phyloP scores from a whole-genome alignment of 192 early-diverging fungal genomes.

The Mortierella alpina region DNA sequence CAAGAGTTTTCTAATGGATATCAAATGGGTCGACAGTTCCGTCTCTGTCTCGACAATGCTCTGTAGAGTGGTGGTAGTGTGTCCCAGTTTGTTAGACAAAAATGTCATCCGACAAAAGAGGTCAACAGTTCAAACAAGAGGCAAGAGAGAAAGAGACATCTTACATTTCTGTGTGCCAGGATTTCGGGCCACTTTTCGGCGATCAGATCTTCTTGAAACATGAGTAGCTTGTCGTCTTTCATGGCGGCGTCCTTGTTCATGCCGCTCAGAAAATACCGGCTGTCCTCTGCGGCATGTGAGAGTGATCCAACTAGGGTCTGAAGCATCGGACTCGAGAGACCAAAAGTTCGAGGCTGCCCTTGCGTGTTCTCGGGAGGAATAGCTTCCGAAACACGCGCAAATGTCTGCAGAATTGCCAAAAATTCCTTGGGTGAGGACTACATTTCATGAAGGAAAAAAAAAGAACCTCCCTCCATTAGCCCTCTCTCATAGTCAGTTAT shows the following conservation, averaged over 20 bases:
- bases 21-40: constrained; percentile 64
- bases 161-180: constrained; percentile 55
- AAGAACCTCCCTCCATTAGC: not conserved
- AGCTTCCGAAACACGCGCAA: constrained; percentile 52
- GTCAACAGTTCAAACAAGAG: not conserved
- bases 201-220: constrained; percentile 61
- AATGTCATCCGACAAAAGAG: not conserved
- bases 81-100: not conserved
- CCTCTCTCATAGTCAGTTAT: too few species aligned
- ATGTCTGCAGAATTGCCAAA: constrained; percentile 57
- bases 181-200: constrained; percentile 64
- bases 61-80: constrained; percentile 10
- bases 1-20: constrained; percentile 60
- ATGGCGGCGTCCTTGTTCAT: constrained; percentile 63
- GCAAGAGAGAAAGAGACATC: not conserved
- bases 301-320: constrained; percentile 53
- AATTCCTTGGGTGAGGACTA: constrained; percentile 74
- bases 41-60: constrained; percentile 65
- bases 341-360: not conserved
- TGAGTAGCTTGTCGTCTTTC: constrained; percentile 60
- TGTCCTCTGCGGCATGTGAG: constrained; percentile 48
- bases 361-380: constrained; percentile 20
- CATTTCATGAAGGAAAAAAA: not conserved
- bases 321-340: constrained; percentile 47
- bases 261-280: constrained; percentile 46